phyloP scores from a whole-genome alignment of 2,329 filamentous ascomycete genomes.

The Bertia moriformis region DNA sequence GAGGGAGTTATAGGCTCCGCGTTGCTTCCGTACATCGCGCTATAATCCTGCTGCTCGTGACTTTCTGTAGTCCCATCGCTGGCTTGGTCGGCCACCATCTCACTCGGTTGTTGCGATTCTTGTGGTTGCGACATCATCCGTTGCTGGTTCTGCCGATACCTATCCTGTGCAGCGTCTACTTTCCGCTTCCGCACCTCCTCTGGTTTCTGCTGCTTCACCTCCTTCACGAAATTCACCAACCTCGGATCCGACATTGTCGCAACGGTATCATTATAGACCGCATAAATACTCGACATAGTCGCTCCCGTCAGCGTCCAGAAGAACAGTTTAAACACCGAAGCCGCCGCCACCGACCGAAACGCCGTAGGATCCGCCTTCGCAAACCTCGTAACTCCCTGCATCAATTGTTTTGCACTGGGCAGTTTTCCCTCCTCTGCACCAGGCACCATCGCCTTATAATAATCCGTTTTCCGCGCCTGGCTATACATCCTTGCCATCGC shows the following conservation, averaged over 20 bases:
- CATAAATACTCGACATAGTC: not conserved
- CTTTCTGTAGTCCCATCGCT: too few species aligned
- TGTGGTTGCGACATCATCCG: too few species aligned
- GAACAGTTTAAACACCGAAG: not conserved
- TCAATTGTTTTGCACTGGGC: not conserved
- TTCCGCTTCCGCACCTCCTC: constrained; percentile 10
- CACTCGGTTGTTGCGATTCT: too few species aligned
- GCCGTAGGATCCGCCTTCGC: not conserved
- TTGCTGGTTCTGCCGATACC: not conserved
- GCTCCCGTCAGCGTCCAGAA: not conserved
- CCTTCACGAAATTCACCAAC: constrained; percentile 8
- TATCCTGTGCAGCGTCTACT: constrained; percentile 4
- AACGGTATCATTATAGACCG: not conserved
- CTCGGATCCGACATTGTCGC: constrained; percentile 5
- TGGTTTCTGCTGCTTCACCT: constrained; percentile 6
- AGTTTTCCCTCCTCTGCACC: not conserved
- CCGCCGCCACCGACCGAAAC: not conserved
- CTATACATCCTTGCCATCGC: not conserved
- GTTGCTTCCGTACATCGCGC: too few species aligned
- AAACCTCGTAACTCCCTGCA: not conserved
- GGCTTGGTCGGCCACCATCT: too few species aligned
- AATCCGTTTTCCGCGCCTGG: not conserved
- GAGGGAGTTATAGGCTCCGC: too few species aligned
- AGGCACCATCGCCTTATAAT: not conserved
- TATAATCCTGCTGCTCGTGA: too few species aligned